phyloP scores from a whole-genome alignment of 1,284 basidiomycete genomes.

The Leccinum fuscescens region DNA sequence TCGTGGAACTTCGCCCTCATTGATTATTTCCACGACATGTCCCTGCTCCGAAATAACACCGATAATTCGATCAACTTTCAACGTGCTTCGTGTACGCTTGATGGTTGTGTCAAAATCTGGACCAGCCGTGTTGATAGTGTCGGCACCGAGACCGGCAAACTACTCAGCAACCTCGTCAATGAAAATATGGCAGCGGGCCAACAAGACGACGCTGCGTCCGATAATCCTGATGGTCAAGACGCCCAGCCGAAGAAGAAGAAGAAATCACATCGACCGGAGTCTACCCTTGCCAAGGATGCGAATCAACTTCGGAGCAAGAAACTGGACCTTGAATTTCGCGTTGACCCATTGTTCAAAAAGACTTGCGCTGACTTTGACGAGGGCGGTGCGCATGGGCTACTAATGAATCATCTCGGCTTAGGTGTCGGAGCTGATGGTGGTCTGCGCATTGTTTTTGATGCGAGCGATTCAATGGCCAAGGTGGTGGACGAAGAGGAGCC shows the following conservation, averaged over 20 bases:
- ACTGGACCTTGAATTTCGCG: slow-evolving; percentile 90
- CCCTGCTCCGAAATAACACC: slow-evolving; percentile 85
- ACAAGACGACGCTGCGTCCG: slow-evolving; percentile 58
- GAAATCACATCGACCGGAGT: slow-evolving; percentile 66
- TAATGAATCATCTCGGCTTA: slow-evolving; percentile 88
- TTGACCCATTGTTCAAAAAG: slow-evolving; percentile 97
- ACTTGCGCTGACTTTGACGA: slow-evolving; percentile 99
- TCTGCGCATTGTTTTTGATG: slow-evolving; percentile 93
- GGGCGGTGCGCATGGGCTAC: slow-evolving; percentile 90
- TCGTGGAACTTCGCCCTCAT: slow-evolving; percentile 99
- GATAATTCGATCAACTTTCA: slow-evolving; percentile 99
- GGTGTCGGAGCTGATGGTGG: slow-evolving; percentile 79
- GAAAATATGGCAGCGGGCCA: slow-evolving; percentile 57
- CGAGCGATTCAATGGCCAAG: slow-evolving; percentile 84
- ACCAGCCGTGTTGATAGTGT: slow-evolving; percentile 97
- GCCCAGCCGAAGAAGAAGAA: slow-evolving; percentile 59
- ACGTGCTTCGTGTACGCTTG: slow-evolving; percentile 95
- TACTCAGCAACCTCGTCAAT: slow-evolving; percentile 87
- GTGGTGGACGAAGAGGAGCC: slow-evolving; percentile 74
- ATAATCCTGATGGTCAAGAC: slow-evolving; percentile 60
- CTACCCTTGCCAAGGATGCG: slow-evolving; percentile 84
- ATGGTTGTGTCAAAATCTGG: slow-evolving; percentile 99
- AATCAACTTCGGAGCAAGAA: slow-evolving; percentile 88
- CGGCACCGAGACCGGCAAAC: slow-evolving; percentile 94
- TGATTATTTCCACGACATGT: slow-evolving; percentile 99